phyloP scores from a whole-genome alignment of 345 rosid genomes.

The Eucalyptus tenuipes region DNA sequence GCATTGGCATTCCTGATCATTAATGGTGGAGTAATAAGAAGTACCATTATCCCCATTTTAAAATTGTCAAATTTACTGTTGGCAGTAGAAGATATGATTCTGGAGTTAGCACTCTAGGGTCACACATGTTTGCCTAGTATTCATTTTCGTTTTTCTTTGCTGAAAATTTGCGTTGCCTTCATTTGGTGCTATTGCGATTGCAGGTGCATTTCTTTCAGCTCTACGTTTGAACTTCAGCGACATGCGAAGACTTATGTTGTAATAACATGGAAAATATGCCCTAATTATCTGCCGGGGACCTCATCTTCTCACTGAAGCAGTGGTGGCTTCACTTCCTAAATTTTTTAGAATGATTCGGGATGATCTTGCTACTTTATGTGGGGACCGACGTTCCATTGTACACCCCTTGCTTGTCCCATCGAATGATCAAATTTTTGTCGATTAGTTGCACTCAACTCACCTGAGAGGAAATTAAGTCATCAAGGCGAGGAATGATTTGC shows the following conservation, averaged over 20 bases:
- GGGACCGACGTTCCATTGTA: not conserved
- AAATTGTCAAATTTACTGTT: not conserved
- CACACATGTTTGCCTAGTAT: not conserved
- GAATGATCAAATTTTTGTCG: not conserved
- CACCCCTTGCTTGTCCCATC: not conserved
- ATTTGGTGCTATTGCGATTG: not conserved
- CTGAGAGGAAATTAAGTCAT: not conserved
- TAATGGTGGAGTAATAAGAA: not conserved
- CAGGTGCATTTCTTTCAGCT: conserved; percentile 75
- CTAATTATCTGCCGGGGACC: not conserved
- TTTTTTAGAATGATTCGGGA: not conserved
- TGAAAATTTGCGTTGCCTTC: not conserved
- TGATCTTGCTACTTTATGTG: not conserved
- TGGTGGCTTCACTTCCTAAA: not conserved
- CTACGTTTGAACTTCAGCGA: conserved; percentile 68
- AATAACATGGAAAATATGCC: not conserved
- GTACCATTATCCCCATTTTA: not conserved
- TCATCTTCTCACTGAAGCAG: not conserved
- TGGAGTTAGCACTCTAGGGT: not conserved
- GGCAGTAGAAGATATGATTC: not conserved
- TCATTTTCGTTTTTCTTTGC: not conserved
- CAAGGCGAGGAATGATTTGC: not conserved
- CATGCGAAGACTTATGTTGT: conserved; percentile 66
- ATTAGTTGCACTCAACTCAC: not conserved
- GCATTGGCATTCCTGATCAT: not conserved